Conservation (phyloP, 345 rosid genomes). For the Gossypium ekmanianum region DNA sequence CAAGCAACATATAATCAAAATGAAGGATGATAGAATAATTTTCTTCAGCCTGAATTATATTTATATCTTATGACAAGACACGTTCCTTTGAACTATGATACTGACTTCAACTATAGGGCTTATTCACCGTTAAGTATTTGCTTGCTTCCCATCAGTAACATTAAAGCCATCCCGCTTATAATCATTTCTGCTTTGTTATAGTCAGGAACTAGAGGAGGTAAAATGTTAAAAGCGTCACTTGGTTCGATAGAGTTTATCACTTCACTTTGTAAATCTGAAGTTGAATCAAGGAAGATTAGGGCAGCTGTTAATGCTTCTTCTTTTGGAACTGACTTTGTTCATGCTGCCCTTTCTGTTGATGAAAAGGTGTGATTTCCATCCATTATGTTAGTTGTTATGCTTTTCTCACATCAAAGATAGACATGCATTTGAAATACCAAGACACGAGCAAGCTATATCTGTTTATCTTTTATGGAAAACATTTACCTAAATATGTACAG, state of each 20-base stretch:
- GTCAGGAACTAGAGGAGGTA: conserved; percentile 55
- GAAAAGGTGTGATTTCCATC: conserved; percentile 55
- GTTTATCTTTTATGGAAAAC: background rate
- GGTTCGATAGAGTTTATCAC: conserved; percentile 93
- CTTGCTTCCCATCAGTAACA: background rate
- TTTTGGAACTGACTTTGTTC: conserved; percentile 77
- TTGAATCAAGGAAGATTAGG: conserved; percentile 64
- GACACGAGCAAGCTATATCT: background rate
- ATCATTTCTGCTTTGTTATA: conserved; percentile 33
- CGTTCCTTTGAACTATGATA: background rate
- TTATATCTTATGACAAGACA: background rate
- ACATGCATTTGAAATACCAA: background rate
- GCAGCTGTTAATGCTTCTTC: conserved; percentile 79
- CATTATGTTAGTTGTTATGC: background rate
- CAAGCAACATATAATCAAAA: background rate
- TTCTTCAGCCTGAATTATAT: background rate
- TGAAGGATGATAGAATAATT: background rate
- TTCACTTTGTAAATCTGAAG: conserved; percentile 70
- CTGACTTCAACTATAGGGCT: background rate
- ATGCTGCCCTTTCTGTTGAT: conserved; percentile 90
- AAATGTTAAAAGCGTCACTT: conserved; percentile 70
- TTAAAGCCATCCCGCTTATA: conserved; percentile 11
- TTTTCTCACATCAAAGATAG: background rate
- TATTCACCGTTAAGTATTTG: background rate
- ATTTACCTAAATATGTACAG: background rate